A percentile compares a stretch with the other conserved stretches of the same genome.
Conservation (phyloP, 345 rosid genomes). For the Brassica cretica region DNA sequence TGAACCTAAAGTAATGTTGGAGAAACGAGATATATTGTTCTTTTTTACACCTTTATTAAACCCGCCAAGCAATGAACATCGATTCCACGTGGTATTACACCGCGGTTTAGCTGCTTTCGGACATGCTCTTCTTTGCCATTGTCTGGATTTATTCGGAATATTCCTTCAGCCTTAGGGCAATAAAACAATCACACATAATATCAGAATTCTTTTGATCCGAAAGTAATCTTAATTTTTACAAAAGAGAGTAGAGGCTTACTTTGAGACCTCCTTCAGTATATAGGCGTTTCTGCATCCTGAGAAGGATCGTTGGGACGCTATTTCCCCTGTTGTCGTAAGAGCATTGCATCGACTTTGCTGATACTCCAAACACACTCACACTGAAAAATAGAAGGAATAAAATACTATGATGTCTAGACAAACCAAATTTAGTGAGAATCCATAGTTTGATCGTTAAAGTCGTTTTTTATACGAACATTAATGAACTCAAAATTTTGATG, state of each 20-base stretch:
- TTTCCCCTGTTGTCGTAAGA: conserved; percentile 80
- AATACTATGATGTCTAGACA: neutral
- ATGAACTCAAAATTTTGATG: neutral
- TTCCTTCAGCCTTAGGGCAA: conserved; percentile 81
- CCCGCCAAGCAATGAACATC: conserved; percentile 95
- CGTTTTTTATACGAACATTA: neutral
- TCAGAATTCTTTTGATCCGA: neutral
- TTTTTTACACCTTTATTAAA: conserved; percentile 62
- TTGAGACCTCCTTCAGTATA: conserved; percentile 79
- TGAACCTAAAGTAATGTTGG: neutral
- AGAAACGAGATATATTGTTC: neutral
- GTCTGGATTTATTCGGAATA: conserved; percentile 87
- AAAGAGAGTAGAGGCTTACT: conserved; percentile 45
- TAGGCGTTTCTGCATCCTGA: conserved; percentile 78
- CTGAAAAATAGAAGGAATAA: conserved; percentile 34
- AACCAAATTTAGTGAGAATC: neutral
- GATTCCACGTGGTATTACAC: conserved; percentile 70
- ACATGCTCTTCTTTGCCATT: conserved; percentile 73
- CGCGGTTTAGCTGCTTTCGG: conserved; percentile 67
- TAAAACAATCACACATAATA: conserved; percentile 23
- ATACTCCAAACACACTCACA: conserved; percentile 87
- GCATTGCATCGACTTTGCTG: conserved; percentile 91
- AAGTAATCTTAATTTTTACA: neutral
- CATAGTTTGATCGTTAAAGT: neutral
- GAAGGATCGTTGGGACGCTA: conserved; percentile 88